Evolutionary conservation across 192 early-diverging fungal genomes (phyloP), one percentile per base, ranked within the genome.

Genomic region (Backusella psychrophila): DNA sequence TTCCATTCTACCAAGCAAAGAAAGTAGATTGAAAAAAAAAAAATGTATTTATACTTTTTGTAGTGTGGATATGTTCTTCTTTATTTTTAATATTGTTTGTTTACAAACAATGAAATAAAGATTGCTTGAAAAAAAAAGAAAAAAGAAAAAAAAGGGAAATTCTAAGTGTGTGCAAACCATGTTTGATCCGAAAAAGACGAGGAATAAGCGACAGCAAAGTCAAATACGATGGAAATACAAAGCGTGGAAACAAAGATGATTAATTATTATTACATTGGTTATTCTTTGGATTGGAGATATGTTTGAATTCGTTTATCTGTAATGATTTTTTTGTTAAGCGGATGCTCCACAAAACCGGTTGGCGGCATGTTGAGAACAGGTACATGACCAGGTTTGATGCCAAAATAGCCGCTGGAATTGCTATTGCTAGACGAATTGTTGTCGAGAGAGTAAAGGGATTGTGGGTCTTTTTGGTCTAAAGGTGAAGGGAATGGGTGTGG

Each of bases 1-100:
- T 73, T 73, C 36, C 56, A 65, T 36, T 26, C 93, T 95, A 89
- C 83, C 17, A 75, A 75, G 73, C 38, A 39, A 31, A 75, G 73
- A 75, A 75, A 75, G 73, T 75, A 75, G 66, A 75, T 44, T 73
- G 53, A 59, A 59, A 23, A 56, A 56, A n/a, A 53, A 56, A 38
- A 38, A 1, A 38, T 38, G 38, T 38, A 38, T 38, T 38, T 38
- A 56, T 49, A 56, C 53, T 23, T 23, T 53, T 23, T 21, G 7
- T 56, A 56, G 53, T 56, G 53, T 56, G 19, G 53, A 23, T 56
- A 21, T 17, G 7, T 23, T 56, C 26, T 56, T 11, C 21, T 56
- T 56, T 17, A 23, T 23, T 56, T n/a, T 52, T 5, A 52, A 6
- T 52, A 7, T n/a, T 52, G 49, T 52, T 52, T 52, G 19, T 52